phyloP scores from a whole-genome alignment of 2,329 filamentous ascomycete genomes.

The Sclerotinia glacialis region DNA sequence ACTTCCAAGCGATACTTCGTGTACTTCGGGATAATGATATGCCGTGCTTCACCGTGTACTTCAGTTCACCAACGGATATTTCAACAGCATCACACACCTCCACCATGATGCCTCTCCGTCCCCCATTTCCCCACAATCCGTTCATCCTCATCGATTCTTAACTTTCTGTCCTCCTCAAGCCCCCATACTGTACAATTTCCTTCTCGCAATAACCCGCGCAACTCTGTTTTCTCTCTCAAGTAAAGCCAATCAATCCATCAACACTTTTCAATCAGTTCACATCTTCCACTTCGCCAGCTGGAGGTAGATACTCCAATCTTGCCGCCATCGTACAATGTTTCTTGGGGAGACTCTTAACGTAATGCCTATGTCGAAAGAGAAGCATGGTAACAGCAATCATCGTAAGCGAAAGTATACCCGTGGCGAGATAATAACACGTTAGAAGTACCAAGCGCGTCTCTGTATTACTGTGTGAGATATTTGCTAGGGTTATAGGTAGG shows the following conservation, averaged over 20 bases:
- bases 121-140: slow-evolving; percentile 20
- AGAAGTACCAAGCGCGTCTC: background rate
- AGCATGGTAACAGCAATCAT: background rate
- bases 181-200: slow-evolving; percentile 39
- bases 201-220: slow-evolving; percentile 35
- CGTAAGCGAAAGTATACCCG: slow-evolving; percentile 10
- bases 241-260: slow-evolving; percentile 40
- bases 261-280: slow-evolving; percentile 44
- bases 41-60: background rate
- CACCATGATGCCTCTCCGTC: background rate
- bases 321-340: background rate
- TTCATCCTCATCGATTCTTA: slow-evolving; percentile 32
- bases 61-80: background rate
- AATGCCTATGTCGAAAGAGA: background rate
- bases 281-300: background rate
- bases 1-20: background rate
- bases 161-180: slow-evolving; percentile 37
- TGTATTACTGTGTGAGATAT: background rate
- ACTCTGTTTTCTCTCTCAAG: slow-evolving; percentile 39
- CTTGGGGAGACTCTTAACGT: background rate
- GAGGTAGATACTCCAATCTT: slow-evolving; percentile 2
- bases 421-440: background rate
- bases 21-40: background rate
- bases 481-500: background rate
- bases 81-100: background rate